These are phyloP conservation scores for Amphibolis antarctica DNA, from an alignment of 106 monocot species.

Conservation along the genomic window DNA sequence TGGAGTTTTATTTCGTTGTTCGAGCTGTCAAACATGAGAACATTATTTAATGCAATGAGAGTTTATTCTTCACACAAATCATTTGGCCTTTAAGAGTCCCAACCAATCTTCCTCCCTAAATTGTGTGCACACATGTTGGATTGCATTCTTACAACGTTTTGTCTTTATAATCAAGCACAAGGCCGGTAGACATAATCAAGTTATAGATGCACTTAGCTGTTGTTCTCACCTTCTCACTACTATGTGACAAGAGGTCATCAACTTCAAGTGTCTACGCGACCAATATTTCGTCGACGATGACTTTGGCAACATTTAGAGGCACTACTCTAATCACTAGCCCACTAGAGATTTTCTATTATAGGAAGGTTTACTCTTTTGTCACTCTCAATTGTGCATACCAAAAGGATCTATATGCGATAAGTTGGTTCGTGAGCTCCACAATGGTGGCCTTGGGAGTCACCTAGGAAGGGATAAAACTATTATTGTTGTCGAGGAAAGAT, in stretches of 20 bases:
- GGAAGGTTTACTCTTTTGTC: too few species aligned
- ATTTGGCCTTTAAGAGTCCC: not conserved
- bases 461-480: conserved; percentile 1
- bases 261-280: too few species aligned
- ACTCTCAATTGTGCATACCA: too few species aligned
- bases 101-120: not conserved
- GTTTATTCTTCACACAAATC: not conserved
- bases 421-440: not conserved
- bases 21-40: not conserved
- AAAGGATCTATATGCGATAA: too few species aligned
- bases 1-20: not conserved
- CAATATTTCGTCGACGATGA: too few species aligned
- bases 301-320: not conserved
- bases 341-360: not conserved
- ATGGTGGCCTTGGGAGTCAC: conserved; percentile 7
- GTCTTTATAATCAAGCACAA: not conserved
- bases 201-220: not conserved
- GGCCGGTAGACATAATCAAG: not conserved
- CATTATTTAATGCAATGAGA: not conserved
- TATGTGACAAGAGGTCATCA: too few species aligned
- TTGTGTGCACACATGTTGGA: not conserved
- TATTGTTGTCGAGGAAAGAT: not conserved
- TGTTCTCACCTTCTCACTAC: too few species aligned
- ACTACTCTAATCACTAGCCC: not conserved
- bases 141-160: not conserved